phyloP scores from a whole-genome alignment of 345 rosid species.

The Gossypium arboreum region DNA sequence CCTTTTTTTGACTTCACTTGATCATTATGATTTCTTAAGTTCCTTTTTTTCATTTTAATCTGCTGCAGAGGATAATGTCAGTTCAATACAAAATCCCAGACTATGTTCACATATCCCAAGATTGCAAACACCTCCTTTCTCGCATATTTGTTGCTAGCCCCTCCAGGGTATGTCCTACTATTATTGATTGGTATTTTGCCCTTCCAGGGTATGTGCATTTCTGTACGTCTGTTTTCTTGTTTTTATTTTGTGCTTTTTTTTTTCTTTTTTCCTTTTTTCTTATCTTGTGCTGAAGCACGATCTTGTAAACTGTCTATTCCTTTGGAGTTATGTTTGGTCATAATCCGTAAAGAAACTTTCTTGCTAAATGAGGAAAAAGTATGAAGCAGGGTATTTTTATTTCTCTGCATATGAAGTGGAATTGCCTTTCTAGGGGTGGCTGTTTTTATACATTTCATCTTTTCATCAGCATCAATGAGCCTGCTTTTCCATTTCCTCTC shows the following conservation, averaged over 20 bases:
- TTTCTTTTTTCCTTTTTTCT: background rate
- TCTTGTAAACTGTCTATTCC: too few species aligned
- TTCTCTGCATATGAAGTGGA: background rate
- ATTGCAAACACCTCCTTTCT: constrained; percentile 74
- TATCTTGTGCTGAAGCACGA: background rate
- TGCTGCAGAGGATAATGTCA: constrained; percentile 73
- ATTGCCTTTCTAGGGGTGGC: background rate
- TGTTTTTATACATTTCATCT: background rate
- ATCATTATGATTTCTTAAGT: constrained; percentile 9
- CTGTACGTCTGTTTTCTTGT: background rate
- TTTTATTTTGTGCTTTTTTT: background rate
- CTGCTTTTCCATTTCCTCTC: background rate
- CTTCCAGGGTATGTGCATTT: background rate
- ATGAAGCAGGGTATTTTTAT: background rate
- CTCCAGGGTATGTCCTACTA: constrained; percentile 39
- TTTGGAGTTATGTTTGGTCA: background rate
- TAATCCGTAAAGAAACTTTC: background rate
- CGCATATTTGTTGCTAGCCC: constrained; percentile 81
- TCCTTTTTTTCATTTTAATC: constrained; percentile 4
- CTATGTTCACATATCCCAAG: constrained; percentile 81
- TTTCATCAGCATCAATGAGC: background rate
- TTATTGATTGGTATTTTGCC: background rate
- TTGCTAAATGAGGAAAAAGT: background rate
- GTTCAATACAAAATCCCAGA: constrained; percentile 87
- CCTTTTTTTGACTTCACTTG: background rate